Evolutionary conservation across 129 eudicot genomes (phyloP).

Genomic region (Silybum marianum): DNA sequence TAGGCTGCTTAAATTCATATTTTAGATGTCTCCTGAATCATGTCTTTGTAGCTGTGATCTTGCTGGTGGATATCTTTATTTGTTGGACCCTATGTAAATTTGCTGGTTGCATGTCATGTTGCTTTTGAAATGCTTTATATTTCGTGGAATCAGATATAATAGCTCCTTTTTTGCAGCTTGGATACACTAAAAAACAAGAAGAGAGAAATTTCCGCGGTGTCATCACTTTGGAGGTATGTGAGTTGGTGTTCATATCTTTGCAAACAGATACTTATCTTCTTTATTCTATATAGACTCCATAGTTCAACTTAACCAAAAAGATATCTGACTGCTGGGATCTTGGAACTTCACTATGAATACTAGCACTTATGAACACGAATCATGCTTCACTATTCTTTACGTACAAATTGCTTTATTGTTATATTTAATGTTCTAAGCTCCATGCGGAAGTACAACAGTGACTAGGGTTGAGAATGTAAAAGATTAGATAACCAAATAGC

Average conservation of each 20-base stretch:
- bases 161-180: constrained; percentile 66
- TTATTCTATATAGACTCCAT: background rate
- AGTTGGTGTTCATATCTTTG: constrained; percentile 9
- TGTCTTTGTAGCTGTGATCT: background rate
- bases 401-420: too few relatives aligned
- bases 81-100: background rate
- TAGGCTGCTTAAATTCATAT: too few relatives aligned
- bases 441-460: too few relatives aligned
- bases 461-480: too few relatives aligned
- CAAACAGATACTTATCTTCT: background rate
- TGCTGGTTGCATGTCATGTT: constrained; percentile 8
- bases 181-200: constrained; percentile 97
- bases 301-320: background rate
- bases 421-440: too few relatives aligned
- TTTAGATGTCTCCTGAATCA: background rate
- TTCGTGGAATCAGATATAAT: constrained; percentile 4
- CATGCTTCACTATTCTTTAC: background rate
- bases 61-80: background rate
- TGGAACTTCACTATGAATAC: background rate
- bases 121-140: background rate
- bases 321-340: constrained; percentile 10
- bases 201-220: constrained; percentile 97
- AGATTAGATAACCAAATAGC: too few relatives aligned
- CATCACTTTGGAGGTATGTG: constrained; percentile 86
- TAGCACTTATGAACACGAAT: background rate